phyloP scores from a whole-genome alignment of 176 grass and related monocot species.

The Paspalum notatum region DNA sequence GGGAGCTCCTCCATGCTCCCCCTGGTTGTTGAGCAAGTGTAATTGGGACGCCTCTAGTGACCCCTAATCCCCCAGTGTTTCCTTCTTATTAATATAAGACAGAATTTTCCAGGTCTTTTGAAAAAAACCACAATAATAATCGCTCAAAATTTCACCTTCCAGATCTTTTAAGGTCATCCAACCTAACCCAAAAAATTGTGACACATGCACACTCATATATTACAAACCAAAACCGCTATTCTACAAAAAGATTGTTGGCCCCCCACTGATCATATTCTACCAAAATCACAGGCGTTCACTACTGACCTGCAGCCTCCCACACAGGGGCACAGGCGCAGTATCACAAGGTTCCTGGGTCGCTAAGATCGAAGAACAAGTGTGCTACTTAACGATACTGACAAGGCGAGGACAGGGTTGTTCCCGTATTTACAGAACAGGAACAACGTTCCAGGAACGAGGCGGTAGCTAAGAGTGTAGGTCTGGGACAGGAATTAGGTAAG shows the following conservation, averaged over 20 bases:
- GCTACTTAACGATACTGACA: no score
- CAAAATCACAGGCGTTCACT: not conserved
- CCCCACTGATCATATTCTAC: not conserved
- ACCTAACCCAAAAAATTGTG: not conserved
- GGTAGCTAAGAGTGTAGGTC: not conserved
- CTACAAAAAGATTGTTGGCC: not conserved
- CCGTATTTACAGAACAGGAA: no score
- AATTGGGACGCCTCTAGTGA: no score
- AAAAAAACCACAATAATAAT: not conserved
- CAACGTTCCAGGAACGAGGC: no score
- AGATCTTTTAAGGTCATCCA: not conserved
- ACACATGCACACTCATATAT: not conserved
- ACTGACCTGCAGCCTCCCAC: not conserved
- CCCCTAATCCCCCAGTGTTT: no score
- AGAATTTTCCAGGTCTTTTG: no score
- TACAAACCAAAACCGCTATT: not conserved
- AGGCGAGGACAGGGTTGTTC: no score
- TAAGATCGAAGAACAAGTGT: no score
- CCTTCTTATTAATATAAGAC: no score
- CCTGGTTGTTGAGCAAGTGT: no score
- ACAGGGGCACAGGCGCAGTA: not conserved
- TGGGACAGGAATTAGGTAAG: not conserved
- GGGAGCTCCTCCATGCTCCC: no score
- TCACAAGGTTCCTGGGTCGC: no score
- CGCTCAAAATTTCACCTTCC: not conserved